Conservation (phyloP, 2,329 filamentous ascomycete species). For the Paecilomyces sp. region DNA sequence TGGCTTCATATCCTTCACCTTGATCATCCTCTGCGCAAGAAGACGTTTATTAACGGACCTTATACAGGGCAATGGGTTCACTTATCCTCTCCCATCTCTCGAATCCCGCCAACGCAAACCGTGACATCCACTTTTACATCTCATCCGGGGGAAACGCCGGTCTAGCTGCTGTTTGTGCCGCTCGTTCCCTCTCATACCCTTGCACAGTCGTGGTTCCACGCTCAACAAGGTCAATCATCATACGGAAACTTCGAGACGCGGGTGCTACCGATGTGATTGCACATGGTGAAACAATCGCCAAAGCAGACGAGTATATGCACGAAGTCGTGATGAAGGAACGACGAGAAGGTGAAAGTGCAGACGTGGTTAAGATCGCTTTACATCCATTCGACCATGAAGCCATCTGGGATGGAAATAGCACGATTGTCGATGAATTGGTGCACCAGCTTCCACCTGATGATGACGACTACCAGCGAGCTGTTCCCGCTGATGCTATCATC, state of each 20-base stretch:
- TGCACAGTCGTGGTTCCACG: slow-evolving; percentile 70
- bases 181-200: slow-evolving; percentile 54
- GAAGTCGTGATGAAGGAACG: slow-evolving; percentile 38
- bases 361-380: slow-evolving; percentile 33
- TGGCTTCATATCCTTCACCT: no score
- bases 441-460: slow-evolving; percentile 31
- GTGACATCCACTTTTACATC: slow-evolving; percentile 64
- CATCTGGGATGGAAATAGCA: slow-evolving; percentile 41
- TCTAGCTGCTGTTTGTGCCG: slow-evolving; percentile 70
- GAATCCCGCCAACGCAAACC: slow-evolving; percentile 32
- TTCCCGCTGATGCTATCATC: slow-evolving; percentile 60
- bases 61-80: slow-evolving; percentile 56
- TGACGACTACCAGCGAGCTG: slow-evolving; percentile 16
- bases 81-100: slow-evolving; percentile 52
- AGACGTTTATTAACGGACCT: neutral
- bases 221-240: slow-evolving; percentile 61
- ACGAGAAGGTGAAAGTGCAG: slow-evolving; percentile 15
- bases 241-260: slow-evolving; percentile 60
- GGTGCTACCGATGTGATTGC: slow-evolving; percentile 61
- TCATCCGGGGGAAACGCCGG: slow-evolving; percentile 80
- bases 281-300: slow-evolving; percentile 59
- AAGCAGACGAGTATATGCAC: slow-evolving; percentile 62
- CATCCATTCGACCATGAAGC: slow-evolving; percentile 40
- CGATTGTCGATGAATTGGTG: slow-evolving; percentile 37
- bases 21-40: neutral